Evolutionary conservation across 768 basidiomycete genomes (phyloP), one percentile per base, ranked within the genome.

Genomic region (Fistulinella prunicolor): DNA sequence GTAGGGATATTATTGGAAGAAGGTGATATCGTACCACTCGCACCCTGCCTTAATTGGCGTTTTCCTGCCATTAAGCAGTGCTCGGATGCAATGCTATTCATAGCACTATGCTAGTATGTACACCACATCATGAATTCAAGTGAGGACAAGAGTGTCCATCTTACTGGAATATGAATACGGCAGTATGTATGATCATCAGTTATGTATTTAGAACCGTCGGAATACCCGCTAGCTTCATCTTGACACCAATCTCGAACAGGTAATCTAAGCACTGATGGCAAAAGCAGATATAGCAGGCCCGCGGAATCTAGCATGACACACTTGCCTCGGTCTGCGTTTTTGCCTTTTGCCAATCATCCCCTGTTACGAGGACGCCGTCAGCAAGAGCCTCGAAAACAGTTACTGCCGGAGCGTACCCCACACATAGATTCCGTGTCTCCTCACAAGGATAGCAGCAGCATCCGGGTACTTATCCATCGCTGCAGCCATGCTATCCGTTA

Each of bases 401-500:
- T 6, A 9, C 13, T 6, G 13, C 22, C 21, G n/a, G 24, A 4
- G 57, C 73, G 50, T 46, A 86, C 89, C 89, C 89, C 89, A 93
- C 41, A 90, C 85, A 61, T 93, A 92, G 19, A 91, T 79, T 14
- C 88, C 86, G 56, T 91, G 89, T 39, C 88, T 69, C 38, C 88
- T 76, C 10, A 90, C 89, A 17, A 93, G 79, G 12, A 90, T 74
- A 2, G 74, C 92, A 2, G 86, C 80, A 0, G 92, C 86, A 37
- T 89, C 79, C 0, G 91, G 92, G 59, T 86, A 83, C 51, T 81
- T 78, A 9, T 70, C 65, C 88, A 94, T 92, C 3, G 90, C 90
- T 29, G 81, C 82, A 0, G 82, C 89, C 90, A 94, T 93, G 52
- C 88, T 86, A 35, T 89, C 89, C 51, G 83, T 87, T 48, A 94